Evolutionary conservation across 768 basidiomycete genomes (phyloP).

Genomic region (Pholiota molesta): DNA sequence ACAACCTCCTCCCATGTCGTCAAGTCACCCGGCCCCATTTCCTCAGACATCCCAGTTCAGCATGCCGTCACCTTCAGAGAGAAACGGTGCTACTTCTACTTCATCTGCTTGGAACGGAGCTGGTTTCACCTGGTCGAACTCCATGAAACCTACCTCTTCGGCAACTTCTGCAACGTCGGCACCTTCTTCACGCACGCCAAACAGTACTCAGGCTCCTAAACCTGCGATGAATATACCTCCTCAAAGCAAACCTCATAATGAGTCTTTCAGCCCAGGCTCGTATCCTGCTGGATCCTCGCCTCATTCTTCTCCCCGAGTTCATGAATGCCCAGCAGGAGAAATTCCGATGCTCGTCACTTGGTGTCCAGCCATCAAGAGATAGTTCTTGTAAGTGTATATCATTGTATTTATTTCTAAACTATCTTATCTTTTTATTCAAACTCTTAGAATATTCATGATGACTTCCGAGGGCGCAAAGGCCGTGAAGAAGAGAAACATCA

Average conservation of each 20-base stretch:
- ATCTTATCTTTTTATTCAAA: no score
- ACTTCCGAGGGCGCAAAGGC: no score
- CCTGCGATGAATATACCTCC: conserved; percentile 29
- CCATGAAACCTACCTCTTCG: conserved; percentile 30
- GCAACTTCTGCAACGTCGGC: conserved; percentile 26
- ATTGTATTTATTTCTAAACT: no score
- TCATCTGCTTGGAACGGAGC: conserved; percentile 31
- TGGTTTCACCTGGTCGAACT: conserved; percentile 30
- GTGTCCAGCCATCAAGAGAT: no score
- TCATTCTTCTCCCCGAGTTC: conserved; percentile 43
- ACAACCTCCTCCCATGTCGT: not conserved
- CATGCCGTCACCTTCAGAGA: conserved; percentile 24
- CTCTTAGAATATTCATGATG: no score
- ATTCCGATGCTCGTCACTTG: conserved; percentile 63
- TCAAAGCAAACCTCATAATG: conserved; percentile 30
- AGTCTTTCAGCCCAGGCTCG: conserved; percentile 36
- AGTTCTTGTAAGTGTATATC: no score
- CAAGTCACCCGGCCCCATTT: not conserved
- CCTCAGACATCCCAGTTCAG: conserved; percentile 25
- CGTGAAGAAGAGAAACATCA: no score
- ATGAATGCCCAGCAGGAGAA: conserved; percentile 67
- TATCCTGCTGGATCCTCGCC: conserved; percentile 29
- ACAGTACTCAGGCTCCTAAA: conserved; percentile 25
- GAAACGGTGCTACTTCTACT: conserved; percentile 22
- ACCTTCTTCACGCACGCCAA: conserved; percentile 8